Evolutionary conservation across 2,329 filamentous ascomycete species (phyloP).

Genomic region (Xylariaceae sp.): DNA sequence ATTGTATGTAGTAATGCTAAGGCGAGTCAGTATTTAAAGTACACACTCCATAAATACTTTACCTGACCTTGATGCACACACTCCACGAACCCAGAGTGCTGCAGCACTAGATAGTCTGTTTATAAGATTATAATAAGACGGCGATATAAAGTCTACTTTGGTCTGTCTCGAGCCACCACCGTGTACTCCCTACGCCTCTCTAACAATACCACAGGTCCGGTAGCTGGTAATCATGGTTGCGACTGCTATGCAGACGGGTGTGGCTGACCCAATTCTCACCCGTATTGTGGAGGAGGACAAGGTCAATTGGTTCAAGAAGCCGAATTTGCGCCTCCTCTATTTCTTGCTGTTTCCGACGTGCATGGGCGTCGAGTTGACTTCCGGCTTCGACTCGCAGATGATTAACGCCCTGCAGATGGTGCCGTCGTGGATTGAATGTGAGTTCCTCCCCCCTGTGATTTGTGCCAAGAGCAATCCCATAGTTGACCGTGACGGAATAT

Average conservation of each 20-base stretch:
- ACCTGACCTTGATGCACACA: not conserved
- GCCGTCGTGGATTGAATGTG: constrained; percentile 40
- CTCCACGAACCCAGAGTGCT: not conserved
- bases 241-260: constrained; percentile 26
- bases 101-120: too few species aligned
- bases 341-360: constrained; percentile 61
- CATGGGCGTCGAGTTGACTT: constrained; percentile 61
- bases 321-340: constrained; percentile 59
- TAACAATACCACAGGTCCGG: not conserved
- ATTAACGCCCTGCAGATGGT: constrained; percentile 50
- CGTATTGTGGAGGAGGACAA: constrained; percentile 44
- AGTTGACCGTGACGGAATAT: constrained; percentile 4
- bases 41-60: too few species aligned
- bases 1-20: not conserved
- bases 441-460: constrained; percentile 14
- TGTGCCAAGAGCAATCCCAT: not conserved
- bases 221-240: constrained; percentile 18
- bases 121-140: not conserved
- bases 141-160: not conserved
- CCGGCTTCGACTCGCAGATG: constrained; percentile 50
- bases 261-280: constrained; percentile 42
- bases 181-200: not conserved
- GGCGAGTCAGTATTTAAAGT: too few species aligned
- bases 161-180: not conserved
- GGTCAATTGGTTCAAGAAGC: constrained; percentile 59